Conservation (phyloP, 2,329 filamentous ascomycete species). For the Fusarium floridanum region DNA sequence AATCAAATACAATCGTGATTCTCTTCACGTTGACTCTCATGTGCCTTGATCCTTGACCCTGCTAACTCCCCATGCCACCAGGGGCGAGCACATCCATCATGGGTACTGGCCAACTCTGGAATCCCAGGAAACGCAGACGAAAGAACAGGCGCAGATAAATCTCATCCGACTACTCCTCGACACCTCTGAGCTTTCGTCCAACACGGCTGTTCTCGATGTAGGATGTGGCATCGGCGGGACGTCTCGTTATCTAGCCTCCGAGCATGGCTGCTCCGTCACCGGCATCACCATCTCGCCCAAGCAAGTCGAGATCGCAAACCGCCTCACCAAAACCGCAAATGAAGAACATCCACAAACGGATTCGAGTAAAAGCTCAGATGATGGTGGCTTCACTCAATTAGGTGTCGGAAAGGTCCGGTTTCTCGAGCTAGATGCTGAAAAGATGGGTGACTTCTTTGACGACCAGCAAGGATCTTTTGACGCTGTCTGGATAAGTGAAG, state of each 20-base stretch:
- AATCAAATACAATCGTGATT: neutral
- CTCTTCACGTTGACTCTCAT: neutral
- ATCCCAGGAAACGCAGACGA: conserved; percentile 62
- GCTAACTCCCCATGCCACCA: conserved; percentile 42
- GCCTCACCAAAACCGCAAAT: conserved; percentile 55
- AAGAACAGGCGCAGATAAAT: conserved; percentile 69
- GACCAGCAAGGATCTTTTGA: conserved; percentile 60
- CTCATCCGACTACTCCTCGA: conserved; percentile 67
- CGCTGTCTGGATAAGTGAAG: conserved; percentile 72
- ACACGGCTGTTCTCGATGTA: conserved; percentile 64
- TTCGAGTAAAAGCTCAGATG: conserved; percentile 28
- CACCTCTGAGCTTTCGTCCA: conserved; percentile 48
- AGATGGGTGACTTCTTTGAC: conserved; percentile 66
- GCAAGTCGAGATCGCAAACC: conserved; percentile 69
- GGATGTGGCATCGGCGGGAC: conserved; percentile 73
- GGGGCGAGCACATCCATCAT: conserved; percentile 75
- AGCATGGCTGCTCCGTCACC: conserved; percentile 65
- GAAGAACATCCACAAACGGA: conserved; percentile 44
- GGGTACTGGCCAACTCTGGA: conserved; percentile 67
- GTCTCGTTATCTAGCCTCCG: conserved; percentile 65
- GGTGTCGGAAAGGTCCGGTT: conserved; percentile 64
- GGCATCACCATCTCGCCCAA: conserved; percentile 71
- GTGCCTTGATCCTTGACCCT: conserved; percentile 1
- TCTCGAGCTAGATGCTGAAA: conserved; percentile 72
- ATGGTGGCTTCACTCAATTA: conserved; percentile 53